Percentiles rank a stretch among this genome's conserved stretches.
Evolutionary conservation across 139 green algal genomes (phyloP).

Genomic region (Tetraselmis striata): DNA sequence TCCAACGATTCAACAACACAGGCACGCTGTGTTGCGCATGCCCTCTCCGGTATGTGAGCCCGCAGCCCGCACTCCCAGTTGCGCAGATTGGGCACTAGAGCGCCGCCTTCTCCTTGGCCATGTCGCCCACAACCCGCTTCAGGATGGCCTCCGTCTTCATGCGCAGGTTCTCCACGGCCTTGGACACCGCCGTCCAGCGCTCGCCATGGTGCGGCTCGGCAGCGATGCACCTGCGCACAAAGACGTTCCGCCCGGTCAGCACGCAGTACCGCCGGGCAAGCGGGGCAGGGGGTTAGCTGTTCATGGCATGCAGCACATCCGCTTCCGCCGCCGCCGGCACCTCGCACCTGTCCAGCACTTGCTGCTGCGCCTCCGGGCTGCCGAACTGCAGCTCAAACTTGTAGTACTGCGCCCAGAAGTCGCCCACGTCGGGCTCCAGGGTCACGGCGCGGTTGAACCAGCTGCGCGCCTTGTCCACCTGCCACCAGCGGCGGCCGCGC

Average conservation of each 20-base stretch:
- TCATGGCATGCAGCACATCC: slow-evolving; percentile 9
- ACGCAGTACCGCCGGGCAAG: no score
- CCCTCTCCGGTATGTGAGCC: no score
- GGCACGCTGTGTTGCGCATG: no score
- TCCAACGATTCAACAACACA: no score
- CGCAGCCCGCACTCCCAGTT: no score
- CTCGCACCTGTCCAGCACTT: slow-evolving; percentile 29
- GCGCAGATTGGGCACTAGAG: no score
- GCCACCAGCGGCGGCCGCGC: no score
- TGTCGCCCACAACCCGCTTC: slow-evolving; percentile 22
- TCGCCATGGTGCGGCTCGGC: slow-evolving; percentile 87
- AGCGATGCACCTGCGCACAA: slow-evolving; percentile 12
- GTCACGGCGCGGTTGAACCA: slow-evolving; percentile 85
- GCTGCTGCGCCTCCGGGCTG: slow-evolving; percentile 24
- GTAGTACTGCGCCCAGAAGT: slow-evolving; percentile 86
- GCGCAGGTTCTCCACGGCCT: slow-evolving; percentile 71
- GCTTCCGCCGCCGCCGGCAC: background rate
- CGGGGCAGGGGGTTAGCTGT: no score
- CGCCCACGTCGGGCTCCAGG: slow-evolving; percentile 79
- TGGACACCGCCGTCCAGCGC: slow-evolving; percentile 76
- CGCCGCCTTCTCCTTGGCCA: background rate
- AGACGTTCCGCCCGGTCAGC: background rate
- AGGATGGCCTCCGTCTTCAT: slow-evolving; percentile 59
- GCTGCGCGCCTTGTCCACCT: slow-evolving; percentile 78
- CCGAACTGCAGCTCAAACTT: slow-evolving; percentile 62